Evolutionary conservation across 805 yeast species (phyloP).

Genomic region (Candida vartiovaarae): DNA sequence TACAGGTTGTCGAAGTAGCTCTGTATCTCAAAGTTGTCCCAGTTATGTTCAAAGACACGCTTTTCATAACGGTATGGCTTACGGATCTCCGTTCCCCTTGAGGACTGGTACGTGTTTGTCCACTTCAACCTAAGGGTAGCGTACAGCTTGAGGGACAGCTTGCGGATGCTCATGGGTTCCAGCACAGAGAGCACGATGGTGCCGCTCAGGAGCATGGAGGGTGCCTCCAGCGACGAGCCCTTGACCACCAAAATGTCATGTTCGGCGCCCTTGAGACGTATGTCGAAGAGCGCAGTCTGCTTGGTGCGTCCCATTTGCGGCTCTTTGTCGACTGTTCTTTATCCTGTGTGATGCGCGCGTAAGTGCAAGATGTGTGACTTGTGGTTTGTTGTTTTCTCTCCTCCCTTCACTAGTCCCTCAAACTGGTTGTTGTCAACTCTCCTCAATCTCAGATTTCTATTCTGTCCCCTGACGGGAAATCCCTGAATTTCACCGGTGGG

Average conservation of each 20-base stretch:
- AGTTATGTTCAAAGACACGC: conserved; percentile 63
- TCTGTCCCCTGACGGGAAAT: no score
- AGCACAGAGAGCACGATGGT: conserved; percentile 65
- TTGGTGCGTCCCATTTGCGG: conserved; percentile 11
- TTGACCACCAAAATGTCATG: conserved; percentile 75
- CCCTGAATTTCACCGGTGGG: no score
- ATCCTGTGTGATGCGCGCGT: no score
- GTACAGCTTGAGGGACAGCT: conserved; percentile 54
- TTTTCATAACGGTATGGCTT: conserved; percentile 50
- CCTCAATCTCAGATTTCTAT: no score
- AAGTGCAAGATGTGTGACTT: no score
- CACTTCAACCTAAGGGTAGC: conserved; percentile 64
- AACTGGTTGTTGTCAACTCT: background rate
- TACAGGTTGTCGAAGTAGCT: conserved; percentile 28
- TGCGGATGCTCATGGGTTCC: conserved; percentile 68
- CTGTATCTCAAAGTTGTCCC: conserved; percentile 64
- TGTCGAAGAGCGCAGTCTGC: conserved; percentile 38
- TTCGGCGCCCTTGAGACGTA: conserved; percentile 58
- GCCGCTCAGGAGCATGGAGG: conserved; percentile 71
- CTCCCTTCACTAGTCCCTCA: conserved; percentile 7
- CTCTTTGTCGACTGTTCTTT: no score
- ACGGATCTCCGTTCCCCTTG: conserved; percentile 36
- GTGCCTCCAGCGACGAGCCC: conserved; percentile 73
- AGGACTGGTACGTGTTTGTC: conserved; percentile 44
- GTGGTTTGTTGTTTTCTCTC: no score